Evolutionary conservation across 2,329 filamentous ascomycete genomes (phyloP).

Genomic region (Neoarthrinium moseri): DNA sequence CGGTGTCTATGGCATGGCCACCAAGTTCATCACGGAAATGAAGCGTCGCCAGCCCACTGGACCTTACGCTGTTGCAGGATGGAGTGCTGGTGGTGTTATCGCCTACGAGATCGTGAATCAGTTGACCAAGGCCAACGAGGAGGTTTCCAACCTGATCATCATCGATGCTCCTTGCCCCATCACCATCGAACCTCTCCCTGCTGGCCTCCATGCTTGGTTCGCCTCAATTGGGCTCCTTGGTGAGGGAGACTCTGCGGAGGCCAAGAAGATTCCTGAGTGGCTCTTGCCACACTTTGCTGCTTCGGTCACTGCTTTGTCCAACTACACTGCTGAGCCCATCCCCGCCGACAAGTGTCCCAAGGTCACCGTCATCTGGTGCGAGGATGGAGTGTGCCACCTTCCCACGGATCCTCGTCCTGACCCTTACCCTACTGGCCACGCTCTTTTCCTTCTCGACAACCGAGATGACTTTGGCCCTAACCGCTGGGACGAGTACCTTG

Average conservation of each 20-base stretch:
- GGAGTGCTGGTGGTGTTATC: constrained; percentile 75
- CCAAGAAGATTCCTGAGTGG: constrained; percentile 66
- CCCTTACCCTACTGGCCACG: constrained; percentile 58
- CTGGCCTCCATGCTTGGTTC: constrained; percentile 68
- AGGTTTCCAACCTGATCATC: constrained; percentile 59
- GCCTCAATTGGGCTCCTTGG: constrained; percentile 70
- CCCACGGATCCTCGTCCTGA: constrained; percentile 65
- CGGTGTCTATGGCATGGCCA: constrained; percentile 63
- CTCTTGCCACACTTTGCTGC: constrained; percentile 71
- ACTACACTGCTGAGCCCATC: constrained; percentile 66
- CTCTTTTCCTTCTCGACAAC: constrained; percentile 71
- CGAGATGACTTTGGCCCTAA: constrained; percentile 70
- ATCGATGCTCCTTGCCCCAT: constrained; percentile 67
- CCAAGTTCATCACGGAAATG: constrained; percentile 68
- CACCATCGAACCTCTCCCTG: constrained; percentile 67
- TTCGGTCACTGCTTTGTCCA: constrained; percentile 65
- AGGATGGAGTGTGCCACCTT: constrained; percentile 69
- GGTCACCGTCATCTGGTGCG: constrained; percentile 68
- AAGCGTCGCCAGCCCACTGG: constrained; percentile 68
- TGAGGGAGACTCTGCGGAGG: constrained; percentile 49
- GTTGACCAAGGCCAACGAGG: constrained; percentile 55
- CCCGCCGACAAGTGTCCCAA: constrained; percentile 57
- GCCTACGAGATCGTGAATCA: constrained; percentile 66
- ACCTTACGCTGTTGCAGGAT: constrained; percentile 68
- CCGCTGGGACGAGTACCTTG: constrained; percentile 66